A percentile compares a stretch with the other conserved stretches of the same genome.
Conservation (phyloP, 2,329 filamentous ascomycete genomes). For the Pseudogymnoascus sp. region DNA sequence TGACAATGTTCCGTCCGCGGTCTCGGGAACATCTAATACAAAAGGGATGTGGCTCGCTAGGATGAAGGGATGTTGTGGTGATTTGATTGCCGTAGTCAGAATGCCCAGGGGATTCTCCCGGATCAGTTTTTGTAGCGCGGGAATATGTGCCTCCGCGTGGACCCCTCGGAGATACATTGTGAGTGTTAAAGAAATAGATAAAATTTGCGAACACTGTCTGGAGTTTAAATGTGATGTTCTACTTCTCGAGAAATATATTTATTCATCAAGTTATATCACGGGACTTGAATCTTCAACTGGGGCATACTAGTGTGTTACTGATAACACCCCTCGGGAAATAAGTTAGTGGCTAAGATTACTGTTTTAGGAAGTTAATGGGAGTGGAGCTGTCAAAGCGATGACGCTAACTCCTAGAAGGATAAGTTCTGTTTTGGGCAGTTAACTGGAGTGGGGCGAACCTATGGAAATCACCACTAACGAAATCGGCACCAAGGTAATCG, state of each 20-base stretch:
- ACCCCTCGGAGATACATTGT: constrained; percentile 50
- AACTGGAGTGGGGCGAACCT: background rate
- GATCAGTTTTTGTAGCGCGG: constrained; percentile 47
- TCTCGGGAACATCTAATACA: constrained; percentile 40
- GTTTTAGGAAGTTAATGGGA: background rate
- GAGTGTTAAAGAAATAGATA: background rate
- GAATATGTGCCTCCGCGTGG: constrained; percentile 45
- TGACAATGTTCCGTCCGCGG: constrained; percentile 30
- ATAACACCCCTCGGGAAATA: too few relatives aligned
- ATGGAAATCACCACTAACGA: background rate
- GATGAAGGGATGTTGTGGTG: constrained; percentile 40
- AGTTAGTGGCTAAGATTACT: background rate
- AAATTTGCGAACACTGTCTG: background rate
- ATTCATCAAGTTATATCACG: background rate
- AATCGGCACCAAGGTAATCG: background rate
- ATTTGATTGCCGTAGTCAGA: constrained; percentile 53
- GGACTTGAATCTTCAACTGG: background rate
- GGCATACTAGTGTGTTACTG: too few relatives aligned
- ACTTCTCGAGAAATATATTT: background rate
- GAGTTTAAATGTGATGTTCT: background rate
- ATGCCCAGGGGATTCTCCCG: constrained; percentile 53
- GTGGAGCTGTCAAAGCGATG: background rate
- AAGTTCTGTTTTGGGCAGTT: background rate
- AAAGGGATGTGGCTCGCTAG: constrained; percentile 55
- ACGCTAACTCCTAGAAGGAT: background rate